Conservation (phyloP, 805 yeast genomes). For the Candida endomychidarum region DNA sequence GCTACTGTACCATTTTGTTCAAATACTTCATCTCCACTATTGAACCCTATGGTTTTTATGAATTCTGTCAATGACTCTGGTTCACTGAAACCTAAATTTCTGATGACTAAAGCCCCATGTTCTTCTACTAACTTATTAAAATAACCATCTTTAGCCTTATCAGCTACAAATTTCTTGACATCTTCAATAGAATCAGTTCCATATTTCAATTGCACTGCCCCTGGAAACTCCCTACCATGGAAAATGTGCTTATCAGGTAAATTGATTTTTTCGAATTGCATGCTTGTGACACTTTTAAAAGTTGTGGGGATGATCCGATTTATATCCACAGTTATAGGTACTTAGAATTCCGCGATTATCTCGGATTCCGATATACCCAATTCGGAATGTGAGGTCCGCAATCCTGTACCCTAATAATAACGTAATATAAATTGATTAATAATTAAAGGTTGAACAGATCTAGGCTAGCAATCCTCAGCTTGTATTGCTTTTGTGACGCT, state of each 20-base stretch:
- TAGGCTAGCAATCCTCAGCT: too few species aligned
- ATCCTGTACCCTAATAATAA: too few species aligned
- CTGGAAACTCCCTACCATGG: conserved; percentile 13
- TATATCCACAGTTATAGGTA: conserved; percentile 2
- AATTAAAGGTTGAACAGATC: too few species aligned
- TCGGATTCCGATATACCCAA: too few species aligned
- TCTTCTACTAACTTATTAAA: conserved; percentile 21
- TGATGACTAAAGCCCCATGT: conserved; percentile 30
- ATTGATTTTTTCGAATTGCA: conserved; percentile 4
- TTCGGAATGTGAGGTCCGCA: not conserved
- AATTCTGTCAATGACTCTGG: conserved; percentile 17
- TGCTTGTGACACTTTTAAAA: not conserved
- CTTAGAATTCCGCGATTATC: not conserved
- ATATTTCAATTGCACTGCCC: conserved; percentile 5
- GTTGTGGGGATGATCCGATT: not conserved
- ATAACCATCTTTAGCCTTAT: conserved; percentile 20
- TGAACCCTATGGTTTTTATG: conserved; percentile 16
- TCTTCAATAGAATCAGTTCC: not conserved
- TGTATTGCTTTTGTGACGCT: too few species aligned
- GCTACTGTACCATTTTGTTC: conserved; percentile 30
- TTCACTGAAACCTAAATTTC: conserved; percentile 20
- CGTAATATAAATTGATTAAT: too few species aligned
- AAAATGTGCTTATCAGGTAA: conserved; percentile 4
- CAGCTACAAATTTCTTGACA: conserved; percentile 11
- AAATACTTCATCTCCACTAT: conserved; percentile 22